Percentiles rank a stretch among this genome's conserved stretches.
These are phyloP conservation scores for Kandelia obovata DNA, from an alignment of 345 rosid genomes.

Conservation along the genomic window DNA sequence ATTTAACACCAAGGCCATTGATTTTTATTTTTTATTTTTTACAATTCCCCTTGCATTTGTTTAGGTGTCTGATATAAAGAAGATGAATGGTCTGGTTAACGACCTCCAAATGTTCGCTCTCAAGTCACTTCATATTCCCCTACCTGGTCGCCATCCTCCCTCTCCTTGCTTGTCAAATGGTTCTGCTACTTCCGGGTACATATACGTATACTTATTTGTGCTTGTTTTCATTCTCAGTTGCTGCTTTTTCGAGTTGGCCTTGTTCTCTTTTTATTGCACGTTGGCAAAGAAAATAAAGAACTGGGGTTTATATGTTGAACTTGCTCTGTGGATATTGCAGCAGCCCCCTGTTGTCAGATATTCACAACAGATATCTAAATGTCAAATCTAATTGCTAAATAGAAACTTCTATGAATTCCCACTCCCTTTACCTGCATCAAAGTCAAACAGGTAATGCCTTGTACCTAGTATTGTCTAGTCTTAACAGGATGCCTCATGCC, in stretches of 20 bases:
- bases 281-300: no score
- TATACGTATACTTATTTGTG: background rate
- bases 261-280: background rate
- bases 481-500: no score
- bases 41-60: background rate
- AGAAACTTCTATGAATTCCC: no score
- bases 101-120: constrained; percentile 39
- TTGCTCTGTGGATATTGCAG: no score
- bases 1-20: no score
- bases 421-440: no score
- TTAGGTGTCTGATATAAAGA: constrained; percentile 31
- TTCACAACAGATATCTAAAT: no score
- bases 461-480: no score
- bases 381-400: no score
- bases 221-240: background rate
- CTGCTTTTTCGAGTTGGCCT: background rate
- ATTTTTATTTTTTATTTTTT: background rate
- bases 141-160: constrained; percentile 32
- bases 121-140: constrained; percentile 27
- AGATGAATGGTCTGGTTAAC: constrained; percentile 27
- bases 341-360: no score
- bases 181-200: constrained; percentile 15
- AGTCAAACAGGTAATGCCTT: no score
- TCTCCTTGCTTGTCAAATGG: constrained; percentile 18
- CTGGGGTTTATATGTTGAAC: no score